Evolutionary conservation across 805 yeast genomes (phyloP).

Genomic region (Saccharomycopsis sp.): DNA sequence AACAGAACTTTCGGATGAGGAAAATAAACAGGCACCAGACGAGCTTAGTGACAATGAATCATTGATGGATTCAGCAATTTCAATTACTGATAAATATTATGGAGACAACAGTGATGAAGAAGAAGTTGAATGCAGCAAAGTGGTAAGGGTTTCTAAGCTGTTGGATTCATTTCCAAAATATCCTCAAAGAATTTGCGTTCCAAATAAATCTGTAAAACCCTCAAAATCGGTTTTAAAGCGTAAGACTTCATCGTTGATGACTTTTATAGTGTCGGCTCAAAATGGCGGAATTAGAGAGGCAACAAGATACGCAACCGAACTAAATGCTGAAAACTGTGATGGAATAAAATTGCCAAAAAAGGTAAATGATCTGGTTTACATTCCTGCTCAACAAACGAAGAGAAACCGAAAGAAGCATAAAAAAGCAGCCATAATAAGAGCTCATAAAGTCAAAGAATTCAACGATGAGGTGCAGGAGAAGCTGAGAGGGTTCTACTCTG

Average conservation of each 20-base stretch:
- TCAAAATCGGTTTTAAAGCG: constrained; percentile 14
- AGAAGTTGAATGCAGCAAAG: background rate
- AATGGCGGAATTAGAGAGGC: constrained; percentile 58
- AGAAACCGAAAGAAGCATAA: constrained; percentile 15
- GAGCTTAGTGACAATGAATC: background rate
- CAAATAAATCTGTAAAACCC: constrained; percentile 14
- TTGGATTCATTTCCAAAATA: constrained; percentile 10
- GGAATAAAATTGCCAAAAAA: constrained; percentile 55
- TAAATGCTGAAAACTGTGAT: constrained; percentile 53
- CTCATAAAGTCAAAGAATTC: constrained; percentile 7
- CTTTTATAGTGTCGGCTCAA: constrained; percentile 53
- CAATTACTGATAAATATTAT: background rate
- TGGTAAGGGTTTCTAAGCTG: constrained; percentile 2
- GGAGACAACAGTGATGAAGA: constrained; percentile 10
- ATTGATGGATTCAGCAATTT: background rate
- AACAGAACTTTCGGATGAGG: constrained; percentile 20
- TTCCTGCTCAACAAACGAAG: constrained; percentile 17
- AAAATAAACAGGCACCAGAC: background rate
- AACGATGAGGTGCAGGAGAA: background rate
- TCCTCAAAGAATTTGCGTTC: constrained; percentile 15
- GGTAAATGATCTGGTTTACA: constrained; percentile 1
- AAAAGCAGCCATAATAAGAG: constrained; percentile 20
- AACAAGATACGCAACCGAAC: constrained; percentile 61
- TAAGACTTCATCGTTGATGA: constrained; percentile 25
- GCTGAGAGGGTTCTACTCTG: constrained; percentile 14